Evolutionary conservation across 805 yeast genomes (phyloP).

Genomic region (Schwanniomyces pseudopolymorphus): DNA sequence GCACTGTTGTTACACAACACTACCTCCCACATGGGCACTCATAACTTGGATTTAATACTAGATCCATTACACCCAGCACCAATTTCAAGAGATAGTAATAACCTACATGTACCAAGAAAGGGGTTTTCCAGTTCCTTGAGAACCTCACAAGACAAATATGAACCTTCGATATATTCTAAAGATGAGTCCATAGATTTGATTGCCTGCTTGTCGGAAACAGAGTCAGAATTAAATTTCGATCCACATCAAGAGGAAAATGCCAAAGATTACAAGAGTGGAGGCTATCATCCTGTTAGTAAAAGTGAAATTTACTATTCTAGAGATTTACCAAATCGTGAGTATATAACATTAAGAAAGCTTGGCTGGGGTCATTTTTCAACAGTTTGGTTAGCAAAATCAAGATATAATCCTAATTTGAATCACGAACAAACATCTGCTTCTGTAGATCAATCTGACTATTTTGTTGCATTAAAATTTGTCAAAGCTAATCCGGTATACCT

Average conservation of each 20-base stretch:
- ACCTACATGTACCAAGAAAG: background rate
- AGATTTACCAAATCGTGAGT: constrained; percentile 33
- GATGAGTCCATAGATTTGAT: constrained; percentile 10
- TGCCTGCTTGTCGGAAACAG: constrained; percentile 22
- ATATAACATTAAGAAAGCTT: constrained; percentile 52
- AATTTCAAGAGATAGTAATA: constrained; percentile 1
- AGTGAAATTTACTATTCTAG: constrained; percentile 53
- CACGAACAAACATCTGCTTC: constrained; percentile 17
- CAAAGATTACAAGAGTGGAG: constrained; percentile 57
- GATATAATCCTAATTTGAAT: constrained; percentile 9
- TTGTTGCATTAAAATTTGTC: constrained; percentile 64
- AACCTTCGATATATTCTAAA: background rate
- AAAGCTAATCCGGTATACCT: constrained; percentile 52
- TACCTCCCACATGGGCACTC: background rate
- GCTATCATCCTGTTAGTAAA: constrained; percentile 61
- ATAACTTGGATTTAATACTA: constrained; percentile 1
- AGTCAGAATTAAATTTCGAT: constrained; percentile 26
- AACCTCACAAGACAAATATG: background rate
- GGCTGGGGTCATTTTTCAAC: constrained; percentile 77
- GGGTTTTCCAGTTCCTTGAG: background rate
- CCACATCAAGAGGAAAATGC: constrained; percentile 47
- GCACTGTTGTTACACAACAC: background rate
- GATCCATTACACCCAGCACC: background rate
- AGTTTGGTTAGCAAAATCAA: constrained; percentile 57
- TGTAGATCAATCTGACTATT: constrained; percentile 26